Base-by-base conservation (phyloP, 495 filamentous ascomycete species). In the Penicillium crystallinum region DNA sequence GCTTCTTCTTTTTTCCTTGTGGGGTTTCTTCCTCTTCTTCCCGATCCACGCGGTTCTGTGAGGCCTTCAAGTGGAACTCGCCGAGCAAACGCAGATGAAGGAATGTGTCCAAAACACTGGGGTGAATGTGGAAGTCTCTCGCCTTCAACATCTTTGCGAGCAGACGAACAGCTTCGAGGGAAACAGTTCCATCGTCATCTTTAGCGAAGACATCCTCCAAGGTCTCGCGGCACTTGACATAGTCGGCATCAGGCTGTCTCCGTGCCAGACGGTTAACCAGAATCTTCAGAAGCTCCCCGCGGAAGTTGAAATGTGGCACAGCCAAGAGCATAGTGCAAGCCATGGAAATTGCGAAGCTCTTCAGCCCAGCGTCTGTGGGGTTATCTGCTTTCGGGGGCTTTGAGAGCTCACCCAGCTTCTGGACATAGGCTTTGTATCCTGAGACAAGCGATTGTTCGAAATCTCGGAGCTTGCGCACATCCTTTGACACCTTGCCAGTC, bases 261-360 rank as follows among this genome's bases (percentile, higher is more conserved):
- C 69, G 74, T 58, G 89, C 88, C 8, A 97, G 76, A 46, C 91
- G 91, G 56, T 85, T 84, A 30, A 96, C 82, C 29, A 98, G 61
- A 35, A 97, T 90, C 71, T 88, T 88, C 33, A 97, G 68, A 23
- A 98, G 73, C 27, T 97, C 95, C 25, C 75, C 77, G 7, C 95
- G 81, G 69, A 93, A 96, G 71, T 98, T 98, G 81, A 98, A 98
- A 72, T 98, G 95, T 10, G 93, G 89, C 5, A 96, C 89, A 1
- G 83, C 73, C 11, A 81, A 73, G 29, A 98, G 72, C 15, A 97
- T 77, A 25, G 74, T 83, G 63, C 89, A 92, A 7, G 87, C 87
- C 65, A 95, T 97, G 15, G 80, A 83, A 44, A 96, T 87, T 2
- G 93, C 93, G 12, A 95, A 75, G 46, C 74, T 84, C 38, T 82